Percentiles rank a stretch among this genome's conserved stretches.
Conservation (phyloP, 1,284 basidiomycete species). For the Neolentinus lepideus region DNA sequence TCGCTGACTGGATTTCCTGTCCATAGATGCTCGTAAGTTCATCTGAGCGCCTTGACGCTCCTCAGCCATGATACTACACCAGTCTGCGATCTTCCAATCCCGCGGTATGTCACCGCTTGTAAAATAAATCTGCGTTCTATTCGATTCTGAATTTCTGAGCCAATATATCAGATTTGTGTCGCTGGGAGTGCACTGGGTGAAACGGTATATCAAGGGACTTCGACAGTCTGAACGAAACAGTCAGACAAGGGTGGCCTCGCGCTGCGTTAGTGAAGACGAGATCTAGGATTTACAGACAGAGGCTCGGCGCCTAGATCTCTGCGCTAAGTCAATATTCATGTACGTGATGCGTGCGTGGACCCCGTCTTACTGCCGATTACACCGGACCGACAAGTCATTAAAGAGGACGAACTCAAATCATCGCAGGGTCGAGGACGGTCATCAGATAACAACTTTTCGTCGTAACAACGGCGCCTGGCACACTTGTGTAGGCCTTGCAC, state of each 20-base stretch:
- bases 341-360: conserved; percentile 73
- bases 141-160: background rate
- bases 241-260: conserved; percentile 90
- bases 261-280: conserved; percentile 74
- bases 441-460: conserved; percentile 25
- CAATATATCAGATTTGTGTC: conserved; percentile 57
- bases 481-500: conserved; percentile 46
- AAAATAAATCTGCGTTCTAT: background rate
- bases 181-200: conserved; percentile 67
- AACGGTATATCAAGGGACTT: background rate
- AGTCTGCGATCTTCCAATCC: conserved; percentile 69
- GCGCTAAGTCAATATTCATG: conserved; percentile 87
- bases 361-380: background rate
- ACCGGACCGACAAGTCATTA: conserved; percentile 5
- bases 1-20: background rate
- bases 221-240: conserved; percentile 29
- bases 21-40: conserved; percentile 49
- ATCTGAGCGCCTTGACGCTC: background rate
- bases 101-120: conserved; percentile 28
- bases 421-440: conserved; percentile 81
- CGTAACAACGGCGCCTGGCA: no score
- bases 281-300: conserved; percentile 76
- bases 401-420: conserved; percentile 85
- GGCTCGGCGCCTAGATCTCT: conserved; percentile 84
- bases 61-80: conserved; percentile 87